A percentile compares a stretch with the other conserved stretches of the same genome.
Conservation (phyloP, 2,329 filamentous ascomycete genomes). For the Fusarium proliferatum region DNA sequence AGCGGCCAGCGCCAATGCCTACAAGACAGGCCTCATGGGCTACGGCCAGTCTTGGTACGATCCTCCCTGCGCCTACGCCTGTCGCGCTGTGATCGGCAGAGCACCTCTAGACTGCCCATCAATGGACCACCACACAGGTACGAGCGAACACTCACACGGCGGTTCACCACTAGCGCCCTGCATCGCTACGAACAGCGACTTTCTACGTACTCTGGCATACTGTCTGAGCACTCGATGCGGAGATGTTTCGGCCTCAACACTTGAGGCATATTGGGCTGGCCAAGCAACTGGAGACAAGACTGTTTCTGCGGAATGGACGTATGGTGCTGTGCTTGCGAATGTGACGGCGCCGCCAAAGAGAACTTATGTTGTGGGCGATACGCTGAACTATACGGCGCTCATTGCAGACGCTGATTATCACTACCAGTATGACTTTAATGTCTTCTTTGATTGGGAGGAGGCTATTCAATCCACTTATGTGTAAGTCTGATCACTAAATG, state of each 20-base stretch:
- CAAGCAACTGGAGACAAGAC: not conserved
- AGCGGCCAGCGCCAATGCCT: not conserved
- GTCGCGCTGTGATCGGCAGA: not conserved
- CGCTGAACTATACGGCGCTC: not conserved
- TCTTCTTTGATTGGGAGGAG: not conserved
- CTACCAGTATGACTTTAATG: not conserved
- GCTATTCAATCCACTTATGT: not conserved
- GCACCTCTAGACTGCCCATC: not conserved
- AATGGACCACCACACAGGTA: not conserved
- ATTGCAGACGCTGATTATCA: not conserved
- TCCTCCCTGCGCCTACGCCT: not conserved
- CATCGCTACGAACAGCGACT: not conserved
- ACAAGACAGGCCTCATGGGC: not conserved
- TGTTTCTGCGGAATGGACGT: not conserved
- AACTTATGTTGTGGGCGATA: fast-evolving
- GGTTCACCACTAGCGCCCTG: not conserved
- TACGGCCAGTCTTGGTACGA: not conserved
- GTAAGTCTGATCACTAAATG: not conserved
- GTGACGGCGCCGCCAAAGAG: not conserved
- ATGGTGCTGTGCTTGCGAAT: not conserved
- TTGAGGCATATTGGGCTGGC: not conserved
- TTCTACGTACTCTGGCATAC: not conserved
- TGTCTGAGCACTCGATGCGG: not conserved
- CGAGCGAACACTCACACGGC: not conserved
- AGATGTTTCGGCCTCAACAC: fast-evolving